Percentiles rank a stretch among this genome's conserved stretches.
These are phyloP conservation scores for Orbilia oligospora DNA, from an alignment of 2,329 filamentous ascomycete species.

Conservation along the genomic window DNA sequence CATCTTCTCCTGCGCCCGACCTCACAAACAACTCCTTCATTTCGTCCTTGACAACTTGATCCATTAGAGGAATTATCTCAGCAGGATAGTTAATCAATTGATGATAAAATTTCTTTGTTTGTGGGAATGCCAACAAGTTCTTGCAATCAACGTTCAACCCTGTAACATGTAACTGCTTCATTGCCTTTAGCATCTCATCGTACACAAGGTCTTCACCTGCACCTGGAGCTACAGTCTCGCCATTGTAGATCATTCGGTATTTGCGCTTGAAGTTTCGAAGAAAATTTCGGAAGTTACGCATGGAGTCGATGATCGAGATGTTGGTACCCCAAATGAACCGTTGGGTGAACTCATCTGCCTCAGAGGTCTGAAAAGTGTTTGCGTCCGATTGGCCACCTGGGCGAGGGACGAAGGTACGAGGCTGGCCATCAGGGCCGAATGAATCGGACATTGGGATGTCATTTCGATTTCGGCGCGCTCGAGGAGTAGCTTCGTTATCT, in stretches of 20 bases:
- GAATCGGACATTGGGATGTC: slow-evolving; percentile 64
- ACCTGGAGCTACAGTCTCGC: slow-evolving; percentile 79
- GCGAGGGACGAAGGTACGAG: slow-evolving; percentile 76
- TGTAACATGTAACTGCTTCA: slow-evolving; percentile 87
- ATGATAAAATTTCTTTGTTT: slow-evolving; percentile 93
- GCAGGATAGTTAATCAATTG: slow-evolving; percentile 94
- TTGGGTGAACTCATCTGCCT: slow-evolving; percentile 85
- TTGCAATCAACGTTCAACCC: slow-evolving; percentile 89
- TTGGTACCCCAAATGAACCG: slow-evolving; percentile 97
- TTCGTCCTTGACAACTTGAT: slow-evolving; percentile 91
- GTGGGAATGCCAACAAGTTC: slow-evolving; percentile 92
- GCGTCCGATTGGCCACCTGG: slow-evolving; percentile 81
- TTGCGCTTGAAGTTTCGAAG: slow-evolving; percentile 91
- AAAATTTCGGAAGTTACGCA: slow-evolving; percentile 90
- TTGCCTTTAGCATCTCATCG: slow-evolving; percentile 85
- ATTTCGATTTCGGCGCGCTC: slow-evolving; percentile 59
- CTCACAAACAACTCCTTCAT: slow-evolving; percentile 90
- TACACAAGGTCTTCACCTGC: slow-evolving; percentile 86
- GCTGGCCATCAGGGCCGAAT: slow-evolving; percentile 69
- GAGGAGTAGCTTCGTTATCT: slow-evolving; percentile 53
- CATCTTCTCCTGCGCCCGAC: slow-evolving; percentile 65
- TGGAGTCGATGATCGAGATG: slow-evolving; percentile 90
- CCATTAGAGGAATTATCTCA: slow-evolving; percentile 96
- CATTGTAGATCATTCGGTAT: slow-evolving; percentile 92
- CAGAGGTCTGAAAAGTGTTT: slow-evolving; percentile 66